Evolutionary conservation across 805 yeast genomes (phyloP).

Genomic region (Lipomyces mesembrius): DNA sequence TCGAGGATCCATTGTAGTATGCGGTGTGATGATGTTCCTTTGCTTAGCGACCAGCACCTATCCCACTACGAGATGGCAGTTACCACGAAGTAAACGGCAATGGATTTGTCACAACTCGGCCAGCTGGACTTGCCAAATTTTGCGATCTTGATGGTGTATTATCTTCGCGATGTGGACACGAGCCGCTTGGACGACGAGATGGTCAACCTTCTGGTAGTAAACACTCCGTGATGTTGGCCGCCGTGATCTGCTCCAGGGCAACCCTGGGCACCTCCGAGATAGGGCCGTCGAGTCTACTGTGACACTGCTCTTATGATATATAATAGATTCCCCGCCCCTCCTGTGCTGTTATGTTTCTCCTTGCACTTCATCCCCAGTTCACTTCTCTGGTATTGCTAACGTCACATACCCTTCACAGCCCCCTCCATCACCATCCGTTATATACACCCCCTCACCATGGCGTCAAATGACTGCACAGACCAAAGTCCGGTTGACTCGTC

Average conservation of each 20-base stretch:
- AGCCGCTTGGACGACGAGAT: too few relatives aligned
- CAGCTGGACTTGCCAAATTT: not conserved
- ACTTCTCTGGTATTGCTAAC: not conserved
- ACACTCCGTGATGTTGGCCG: not conserved
- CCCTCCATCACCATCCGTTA: not conserved
- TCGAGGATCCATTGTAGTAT: too few relatives aligned
- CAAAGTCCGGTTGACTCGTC: not conserved
- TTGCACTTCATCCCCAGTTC: not conserved
- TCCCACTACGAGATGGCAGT: not conserved
- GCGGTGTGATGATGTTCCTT: not conserved
- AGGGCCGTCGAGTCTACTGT: not conserved
- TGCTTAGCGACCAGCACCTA: not conserved
- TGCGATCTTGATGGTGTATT: not conserved
- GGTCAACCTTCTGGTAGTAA: not conserved
- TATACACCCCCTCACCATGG: not conserved
- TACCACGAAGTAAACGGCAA: not conserved
- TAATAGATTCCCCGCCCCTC: not conserved
- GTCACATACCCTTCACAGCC: not conserved
- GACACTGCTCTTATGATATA: not conserved
- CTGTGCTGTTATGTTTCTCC: not conserved
- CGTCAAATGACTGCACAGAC: not conserved
- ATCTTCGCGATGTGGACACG: not conserved
- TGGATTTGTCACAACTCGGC: not conserved
- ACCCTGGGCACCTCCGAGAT: slow-evolving; percentile 2
- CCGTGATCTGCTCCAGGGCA: slow-evolving; percentile 1